phyloP scores from a whole-genome alignment of 2,329 filamentous ascomycete genomes.

The Hirsutella thompsonii region DNA sequence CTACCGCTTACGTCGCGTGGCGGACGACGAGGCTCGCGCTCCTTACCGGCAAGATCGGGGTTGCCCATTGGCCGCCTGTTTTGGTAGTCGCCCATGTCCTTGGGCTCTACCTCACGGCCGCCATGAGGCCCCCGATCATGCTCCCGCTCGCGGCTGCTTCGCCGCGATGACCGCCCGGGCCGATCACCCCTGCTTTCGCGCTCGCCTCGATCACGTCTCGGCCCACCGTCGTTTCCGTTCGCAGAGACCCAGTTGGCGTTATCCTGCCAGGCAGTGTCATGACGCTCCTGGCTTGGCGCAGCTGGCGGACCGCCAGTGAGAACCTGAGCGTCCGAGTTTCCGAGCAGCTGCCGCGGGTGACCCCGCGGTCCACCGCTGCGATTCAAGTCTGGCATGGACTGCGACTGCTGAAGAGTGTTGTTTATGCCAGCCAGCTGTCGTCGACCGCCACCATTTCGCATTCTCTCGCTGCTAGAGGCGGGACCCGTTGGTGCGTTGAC shows the following conservation, averaged over 20 bases:
- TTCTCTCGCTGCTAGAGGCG: slow-evolving; percentile 22
- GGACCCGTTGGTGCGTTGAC: slow-evolving; percentile 21
- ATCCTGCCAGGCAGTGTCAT: slow-evolving; percentile 28
- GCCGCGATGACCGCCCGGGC: slow-evolving; percentile 27
- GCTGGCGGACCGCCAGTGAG: slow-evolving; percentile 39
- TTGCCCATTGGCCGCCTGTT: slow-evolving; percentile 26
- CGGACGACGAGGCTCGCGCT: slow-evolving; percentile 20
- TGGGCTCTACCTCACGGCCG: slow-evolving; percentile 31
- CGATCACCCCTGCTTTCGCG: slow-evolving; percentile 27
- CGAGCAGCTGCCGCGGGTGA: slow-evolving; percentile 28
- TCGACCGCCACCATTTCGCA: slow-evolving; percentile 25
- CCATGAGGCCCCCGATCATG: slow-evolving; percentile 28
- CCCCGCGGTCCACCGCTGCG: slow-evolving; percentile 22
- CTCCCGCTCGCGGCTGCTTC: slow-evolving; percentile 36
- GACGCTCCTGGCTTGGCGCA: slow-evolving; percentile 33
- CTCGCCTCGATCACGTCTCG: slow-evolving; percentile 24
- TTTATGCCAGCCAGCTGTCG: slow-evolving; percentile 49
- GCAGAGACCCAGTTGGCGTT: slow-evolving; percentile 15
- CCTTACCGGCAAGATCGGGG: slow-evolving; percentile 14
- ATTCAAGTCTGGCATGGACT: slow-evolving; percentile 22
- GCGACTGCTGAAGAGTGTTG: slow-evolving; percentile 40
- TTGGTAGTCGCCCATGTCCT: slow-evolving; percentile 31
- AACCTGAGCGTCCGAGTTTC: slow-evolving; percentile 42
- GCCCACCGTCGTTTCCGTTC: slow-evolving; percentile 17
- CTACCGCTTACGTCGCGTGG: slow-evolving; percentile 12